phyloP scores from a whole-genome alignment of 2,329 filamentous ascomycete genomes.

The Scedosporium aurantiacum region DNA sequence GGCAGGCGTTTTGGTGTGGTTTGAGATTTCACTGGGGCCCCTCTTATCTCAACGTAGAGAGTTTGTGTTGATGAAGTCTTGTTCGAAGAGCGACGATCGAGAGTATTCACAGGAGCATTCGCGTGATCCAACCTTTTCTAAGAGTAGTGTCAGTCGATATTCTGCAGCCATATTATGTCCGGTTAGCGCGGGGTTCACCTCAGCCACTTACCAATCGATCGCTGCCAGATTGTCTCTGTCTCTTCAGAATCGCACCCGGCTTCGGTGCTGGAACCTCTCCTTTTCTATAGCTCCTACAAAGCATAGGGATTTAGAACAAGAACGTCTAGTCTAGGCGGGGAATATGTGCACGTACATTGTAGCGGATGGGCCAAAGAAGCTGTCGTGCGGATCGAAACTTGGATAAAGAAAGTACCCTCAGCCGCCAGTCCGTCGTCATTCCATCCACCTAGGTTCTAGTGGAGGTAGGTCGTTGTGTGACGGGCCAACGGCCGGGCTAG shows the following conservation, averaged over 20 bases:
- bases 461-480: neutral
- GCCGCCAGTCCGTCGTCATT: neutral
- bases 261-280: neutral
- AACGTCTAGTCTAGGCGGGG: too few relatives aligned
- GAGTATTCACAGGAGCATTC: constrained; percentile 1
- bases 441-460: neutral
- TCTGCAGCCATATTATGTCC: neutral
- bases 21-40: neutral
- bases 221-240: neutral
- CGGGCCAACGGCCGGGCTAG: neutral
- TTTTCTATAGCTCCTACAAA: neutral
- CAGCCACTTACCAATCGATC: neutral
- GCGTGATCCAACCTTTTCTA: neutral
- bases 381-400: neutral
- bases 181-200: neutral
- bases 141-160: neutral
- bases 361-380: neutral
- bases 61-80: neutral
- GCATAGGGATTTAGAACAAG: neutral
- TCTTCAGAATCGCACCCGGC: neutral
- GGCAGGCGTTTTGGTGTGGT: neutral
- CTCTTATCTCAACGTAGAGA: neutral
- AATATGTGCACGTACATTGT: too few relatives aligned
- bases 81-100: neutral
- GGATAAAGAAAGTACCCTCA: neutral